Conservation (phyloP, 768 basidiomycete species). For the Fomitopsis pulvina region DNA sequence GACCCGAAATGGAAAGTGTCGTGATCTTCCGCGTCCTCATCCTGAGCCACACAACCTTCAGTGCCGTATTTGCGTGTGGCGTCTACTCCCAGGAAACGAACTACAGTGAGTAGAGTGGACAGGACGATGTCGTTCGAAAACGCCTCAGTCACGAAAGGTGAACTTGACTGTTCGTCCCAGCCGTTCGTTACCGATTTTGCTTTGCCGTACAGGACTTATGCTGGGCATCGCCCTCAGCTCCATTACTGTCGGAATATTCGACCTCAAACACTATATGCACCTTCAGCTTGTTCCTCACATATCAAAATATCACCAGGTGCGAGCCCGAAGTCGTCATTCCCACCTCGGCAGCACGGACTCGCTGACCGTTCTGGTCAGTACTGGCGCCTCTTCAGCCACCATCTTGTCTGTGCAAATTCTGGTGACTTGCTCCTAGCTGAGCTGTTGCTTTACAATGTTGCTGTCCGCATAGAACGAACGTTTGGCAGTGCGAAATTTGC, state of each 20-base stretch:
- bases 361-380: constrained; percentile 49
- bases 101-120: no score
- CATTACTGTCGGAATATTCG: constrained; percentile 71
- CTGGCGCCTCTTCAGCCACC: constrained; percentile 75
- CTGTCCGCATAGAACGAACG: constrained; percentile 69
- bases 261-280: constrained; percentile 85
- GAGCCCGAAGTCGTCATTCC: constrained; percentile 6
- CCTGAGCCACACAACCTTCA: no score
- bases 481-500: constrained; percentile 88
- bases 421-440: constrained; percentile 78
- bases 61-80: no score
- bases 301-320: constrained; percentile 83
- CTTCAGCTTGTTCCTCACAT: constrained; percentile 86
- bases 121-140: constrained; percentile 87
- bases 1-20: no score
- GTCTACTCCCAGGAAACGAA: no score
- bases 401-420: constrained; percentile 75
- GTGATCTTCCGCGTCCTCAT: no score
- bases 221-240: constrained; percentile 63
- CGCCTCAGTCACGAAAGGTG: constrained; percentile 81
- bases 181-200: no score
- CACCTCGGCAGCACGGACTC: constrained; percentile 6
- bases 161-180: no score
- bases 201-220: constrained; percentile 60
- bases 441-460: constrained; percentile 65